Conservation (phyloP, 1,284 basidiomycete species). For the Agroathelia rolfsii region DNA sequence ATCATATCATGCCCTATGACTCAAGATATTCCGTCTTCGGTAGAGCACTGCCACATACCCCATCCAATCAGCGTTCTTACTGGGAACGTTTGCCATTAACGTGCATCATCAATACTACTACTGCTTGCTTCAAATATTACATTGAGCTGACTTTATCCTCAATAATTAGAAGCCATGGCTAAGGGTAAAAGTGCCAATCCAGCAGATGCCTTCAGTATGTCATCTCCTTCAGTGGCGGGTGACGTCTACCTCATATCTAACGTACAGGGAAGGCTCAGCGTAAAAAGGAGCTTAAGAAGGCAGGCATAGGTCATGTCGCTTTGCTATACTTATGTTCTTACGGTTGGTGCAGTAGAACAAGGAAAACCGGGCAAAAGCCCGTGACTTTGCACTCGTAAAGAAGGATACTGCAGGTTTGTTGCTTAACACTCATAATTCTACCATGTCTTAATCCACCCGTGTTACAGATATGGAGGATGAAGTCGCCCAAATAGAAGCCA, state of each 20-base stretch:
- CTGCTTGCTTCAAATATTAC: not conserved
- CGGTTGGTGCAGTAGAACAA: slow-evolving; percentile 70
- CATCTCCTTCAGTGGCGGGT: not conserved
- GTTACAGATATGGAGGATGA: slow-evolving; percentile 59
- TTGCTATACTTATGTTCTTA: slow-evolving; percentile 6
- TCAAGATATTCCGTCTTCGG: too few relatives aligned
- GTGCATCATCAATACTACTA: too few relatives aligned
- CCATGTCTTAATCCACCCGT: slow-evolving; percentile 3
- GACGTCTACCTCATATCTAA: slow-evolving; percentile 5
- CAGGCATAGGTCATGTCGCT: slow-evolving; percentile 21
- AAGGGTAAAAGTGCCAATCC: slow-evolving; percentile 79
- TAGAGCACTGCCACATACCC: too few relatives aligned
- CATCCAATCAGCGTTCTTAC: too few relatives aligned
- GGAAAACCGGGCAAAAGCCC: slow-evolving; percentile 61
- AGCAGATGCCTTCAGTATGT: slow-evolving; percentile 71
- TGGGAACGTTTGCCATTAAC: not conserved
- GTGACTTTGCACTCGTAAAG: slow-evolving; percentile 79
- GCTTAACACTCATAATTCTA: slow-evolving; percentile 2
- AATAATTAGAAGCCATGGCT: slow-evolving; percentile 40
- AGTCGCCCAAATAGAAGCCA: slow-evolving; percentile 50
- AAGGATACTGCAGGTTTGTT: slow-evolving; percentile 70
- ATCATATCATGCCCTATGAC: too few relatives aligned
- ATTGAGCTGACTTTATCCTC: not conserved
- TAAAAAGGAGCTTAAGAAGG: slow-evolving; percentile 89
- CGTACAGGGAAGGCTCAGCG: slow-evolving; percentile 76